A percentile compares a stretch with the other conserved stretches of the same genome.
These are phyloP conservation scores for Skeletonema marinoi DNA, from an alignment of 108 stramenopile genomes.

Conservation along the genomic window DNA sequence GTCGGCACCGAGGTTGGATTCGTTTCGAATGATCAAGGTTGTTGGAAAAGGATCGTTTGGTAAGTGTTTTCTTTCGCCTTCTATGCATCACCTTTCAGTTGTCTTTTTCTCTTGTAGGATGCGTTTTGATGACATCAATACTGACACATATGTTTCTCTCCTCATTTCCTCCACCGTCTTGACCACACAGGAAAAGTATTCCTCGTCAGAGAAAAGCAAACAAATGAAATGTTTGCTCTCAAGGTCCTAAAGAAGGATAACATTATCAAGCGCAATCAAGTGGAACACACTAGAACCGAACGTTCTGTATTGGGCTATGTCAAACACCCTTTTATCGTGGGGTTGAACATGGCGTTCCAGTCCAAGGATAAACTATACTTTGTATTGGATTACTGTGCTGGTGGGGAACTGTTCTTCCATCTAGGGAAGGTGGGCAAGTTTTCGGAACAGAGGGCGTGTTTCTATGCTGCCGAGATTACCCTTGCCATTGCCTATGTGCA, in stretches of 20 bases:
- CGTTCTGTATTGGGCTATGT: slow-evolving; percentile 96
- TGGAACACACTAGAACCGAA: slow-evolving; percentile 98
- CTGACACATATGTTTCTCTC: not conserved
- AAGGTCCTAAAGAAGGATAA: slow-evolving; percentile 96
- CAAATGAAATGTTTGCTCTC: slow-evolving; percentile 87
- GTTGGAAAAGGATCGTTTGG: slow-evolving; percentile 96
- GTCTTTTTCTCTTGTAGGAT: too few species aligned
- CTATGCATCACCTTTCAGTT: not conserved
- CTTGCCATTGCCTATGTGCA: slow-evolving; percentile 97
- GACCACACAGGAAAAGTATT: slow-evolving; percentile 82
- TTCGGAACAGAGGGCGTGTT: slow-evolving; percentile 87
- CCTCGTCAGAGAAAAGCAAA: slow-evolving; percentile 81
- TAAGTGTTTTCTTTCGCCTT: slow-evolving; percentile 41
- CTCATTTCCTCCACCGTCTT: not conserved
- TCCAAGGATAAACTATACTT: slow-evolving; percentile 96
- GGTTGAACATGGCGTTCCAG: slow-evolving; percentile 99
- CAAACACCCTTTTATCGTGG: slow-evolving; percentile 98
- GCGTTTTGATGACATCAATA: not conserved
- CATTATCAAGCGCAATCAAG: slow-evolving; percentile 96
- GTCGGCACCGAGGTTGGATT: slow-evolving; percentile 80
- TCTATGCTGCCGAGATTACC: slow-evolving; percentile 97
- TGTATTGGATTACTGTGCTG: slow-evolving; percentile 97
- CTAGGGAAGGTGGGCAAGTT: slow-evolving; percentile 95
- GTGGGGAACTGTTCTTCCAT: slow-evolving; percentile 99
- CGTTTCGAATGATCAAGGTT: slow-evolving; percentile 89